Percentiles rank a stretch among this genome's conserved stretches.
These are phyloP conservation scores for Gossypium davidsonii DNA, from an alignment of 441 rosid species.

Conservation along the genomic window DNA sequence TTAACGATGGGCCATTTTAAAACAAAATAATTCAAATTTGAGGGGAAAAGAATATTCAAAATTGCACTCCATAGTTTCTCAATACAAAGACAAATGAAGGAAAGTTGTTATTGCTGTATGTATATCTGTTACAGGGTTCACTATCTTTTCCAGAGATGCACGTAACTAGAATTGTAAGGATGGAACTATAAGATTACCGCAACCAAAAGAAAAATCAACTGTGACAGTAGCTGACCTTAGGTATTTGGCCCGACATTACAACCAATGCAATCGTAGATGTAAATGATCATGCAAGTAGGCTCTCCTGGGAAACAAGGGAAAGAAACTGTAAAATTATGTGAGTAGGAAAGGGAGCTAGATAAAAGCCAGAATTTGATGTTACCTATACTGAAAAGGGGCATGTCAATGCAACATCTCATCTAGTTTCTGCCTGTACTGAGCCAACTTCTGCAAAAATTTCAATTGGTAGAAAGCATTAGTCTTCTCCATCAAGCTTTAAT, in stretches of 20 bases:
- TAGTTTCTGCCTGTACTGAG: slow-evolving; percentile 81
- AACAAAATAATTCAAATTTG: too few species aligned
- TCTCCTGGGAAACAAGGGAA: not conserved
- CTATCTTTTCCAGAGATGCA: not conserved
- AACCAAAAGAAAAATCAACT: not conserved
- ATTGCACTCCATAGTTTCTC: slow-evolving; percentile 1
- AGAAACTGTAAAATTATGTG: not conserved
- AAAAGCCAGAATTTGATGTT: slow-evolving; percentile 6
- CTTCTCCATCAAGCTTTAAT: not conserved
- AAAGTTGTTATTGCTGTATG: not conserved
- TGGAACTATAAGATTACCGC: not conserved
- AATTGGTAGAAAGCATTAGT: not conserved
- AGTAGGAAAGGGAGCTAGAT: not conserved
- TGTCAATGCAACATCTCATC: slow-evolving; percentile 55
- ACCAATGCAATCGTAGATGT: not conserved
- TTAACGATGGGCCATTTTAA: too few species aligned
- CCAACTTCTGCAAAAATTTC: slow-evolving; percentile 53
- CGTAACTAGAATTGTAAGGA: not conserved
- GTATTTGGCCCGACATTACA: not conserved
- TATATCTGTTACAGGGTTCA: not conserved
- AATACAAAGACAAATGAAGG: not conserved
- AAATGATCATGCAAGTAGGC: not conserved
- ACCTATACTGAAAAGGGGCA: slow-evolving; percentile 14
- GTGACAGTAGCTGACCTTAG: not conserved
- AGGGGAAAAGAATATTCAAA: not conserved